Evolutionary conservation across 495 filamentous ascomycete species (phyloP), one percentile per base, ranked within the genome.

Genomic region (Lophiostoma macrostomum): DNA sequence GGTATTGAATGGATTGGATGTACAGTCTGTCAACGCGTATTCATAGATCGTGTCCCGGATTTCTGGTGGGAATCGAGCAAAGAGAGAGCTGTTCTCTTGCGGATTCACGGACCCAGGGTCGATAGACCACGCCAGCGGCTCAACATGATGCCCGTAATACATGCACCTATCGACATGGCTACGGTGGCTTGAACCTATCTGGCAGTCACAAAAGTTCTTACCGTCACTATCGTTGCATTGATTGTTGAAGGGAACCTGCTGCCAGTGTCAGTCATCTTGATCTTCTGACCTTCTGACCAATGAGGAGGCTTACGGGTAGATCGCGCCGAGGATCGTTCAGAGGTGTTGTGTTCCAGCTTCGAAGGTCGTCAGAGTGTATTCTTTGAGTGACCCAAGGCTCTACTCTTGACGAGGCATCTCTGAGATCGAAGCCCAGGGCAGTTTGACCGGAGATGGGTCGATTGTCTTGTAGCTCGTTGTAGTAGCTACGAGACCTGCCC

Each of bases 161-260:
- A 24, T 28, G 23, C 46, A 50, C 18, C 13, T 25, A 10, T 37
- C 31, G 28, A 14, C 4, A 8, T 28, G 11, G 18, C 39, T 23
- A 23, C 16, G 22, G 8, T 22, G n/a, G n/a, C n/a, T n/a, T n/a
- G n/a, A n/a, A n/a, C n/a, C 8, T 8, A 42, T 6, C 16, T 42
- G 39, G 39, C 39, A 42, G 7, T 42, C 39, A 16, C 39, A 42
- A 23, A 42, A 42, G 39, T 20, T 42, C 5, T 16, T 23, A 11
- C 39, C 39, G 27, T 42, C 39, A 25, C 16, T 22, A 18, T 42
- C 39, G 39, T 42, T 25, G 20, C 39, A 42, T 18, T 42, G 39
- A 18, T 42, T 42, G 39, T 42, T 42, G 39, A 42, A 42, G 14
- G 20, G 22, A 4, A 23, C 22, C 6, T 23, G 14, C 39, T 42